Evolutionary conservation across 306 rosid genomes (phyloP).

Genomic region (Oxytropis ochrocephala): DNA sequence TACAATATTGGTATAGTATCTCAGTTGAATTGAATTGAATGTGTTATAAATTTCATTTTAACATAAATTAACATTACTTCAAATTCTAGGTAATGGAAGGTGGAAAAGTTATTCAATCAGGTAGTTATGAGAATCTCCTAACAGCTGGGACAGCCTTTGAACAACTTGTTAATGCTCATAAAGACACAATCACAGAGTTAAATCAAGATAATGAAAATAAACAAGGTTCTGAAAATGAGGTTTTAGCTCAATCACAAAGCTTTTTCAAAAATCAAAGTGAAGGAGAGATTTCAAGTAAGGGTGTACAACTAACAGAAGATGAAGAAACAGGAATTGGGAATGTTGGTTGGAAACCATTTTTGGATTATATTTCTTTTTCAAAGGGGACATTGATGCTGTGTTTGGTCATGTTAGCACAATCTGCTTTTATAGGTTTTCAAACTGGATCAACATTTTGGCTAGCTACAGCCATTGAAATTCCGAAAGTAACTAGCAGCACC

Average conservation of each 20-base stretch:
- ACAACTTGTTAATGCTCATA: constrained; percentile 76
- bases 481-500: constrained; percentile 30
- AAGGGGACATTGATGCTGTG: constrained; percentile 33
- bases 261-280: constrained; percentile 23
- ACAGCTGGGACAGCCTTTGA: constrained; percentile 64
- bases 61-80: neutral
- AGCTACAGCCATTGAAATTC: constrained; percentile 54
- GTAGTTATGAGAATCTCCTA: constrained; percentile 56
- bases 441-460: constrained; percentile 59
- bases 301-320: constrained; percentile 58
- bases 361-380: constrained; percentile 50
- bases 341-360: constrained; percentile 61
- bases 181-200: constrained; percentile 35
- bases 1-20: constrained; percentile 46
- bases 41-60: neutral
- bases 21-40: neutral
- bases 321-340: constrained; percentile 68
- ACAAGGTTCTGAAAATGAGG: constrained; percentile 15
- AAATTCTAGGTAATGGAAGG: constrained; percentile 61
- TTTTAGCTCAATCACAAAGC: constrained; percentile 9
- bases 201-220: constrained; percentile 24
- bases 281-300: constrained; percentile 28
- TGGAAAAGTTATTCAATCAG: constrained; percentile 56
- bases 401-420: constrained; percentile 16
- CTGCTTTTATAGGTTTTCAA: constrained; percentile 42